A percentile compares a stretch with the other conserved stretches of the same genome.
Evolutionary conservation across 805 yeast genomes (phyloP).

Genomic region (Saccharomycopsis sp.): DNA sequence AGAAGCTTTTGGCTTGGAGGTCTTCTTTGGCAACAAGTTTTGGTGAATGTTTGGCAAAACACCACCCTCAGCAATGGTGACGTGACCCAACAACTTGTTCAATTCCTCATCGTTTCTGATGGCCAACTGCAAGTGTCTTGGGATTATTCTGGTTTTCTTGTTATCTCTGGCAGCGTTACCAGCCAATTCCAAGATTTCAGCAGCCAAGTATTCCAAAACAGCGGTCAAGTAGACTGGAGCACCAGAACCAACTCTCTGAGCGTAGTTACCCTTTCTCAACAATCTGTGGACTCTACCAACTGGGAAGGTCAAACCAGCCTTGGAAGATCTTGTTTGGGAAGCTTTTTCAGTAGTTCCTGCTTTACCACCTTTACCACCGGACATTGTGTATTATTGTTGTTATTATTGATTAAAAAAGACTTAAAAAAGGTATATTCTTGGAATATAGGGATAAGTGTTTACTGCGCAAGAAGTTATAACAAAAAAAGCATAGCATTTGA

Average conservation of each 20-base stretch:
- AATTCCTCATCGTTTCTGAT: slow-evolving; percentile 98
- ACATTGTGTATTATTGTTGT: slow-evolving; percentile 41
- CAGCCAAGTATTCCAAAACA: slow-evolving; percentile 93
- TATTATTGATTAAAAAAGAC: not conserved
- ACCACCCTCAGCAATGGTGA: slow-evolving; percentile 98
- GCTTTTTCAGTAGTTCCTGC: slow-evolving; percentile 94
- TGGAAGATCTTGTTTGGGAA: slow-evolving; percentile 95
- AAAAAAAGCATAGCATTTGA: no score
- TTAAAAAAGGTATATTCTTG: not conserved
- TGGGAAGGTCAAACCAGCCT: slow-evolving; percentile 99
- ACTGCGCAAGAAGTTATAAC: not conserved
- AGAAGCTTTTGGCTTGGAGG: slow-evolving; percentile 55
- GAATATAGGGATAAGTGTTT: not conserved
- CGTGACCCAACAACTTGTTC: slow-evolving; percentile 88
- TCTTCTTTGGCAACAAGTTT: slow-evolving; percentile 80
- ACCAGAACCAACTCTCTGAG: slow-evolving; percentile 98
- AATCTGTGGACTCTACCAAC: slow-evolving; percentile 99
- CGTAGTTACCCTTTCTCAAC: slow-evolving; percentile 94
- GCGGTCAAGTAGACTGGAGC: slow-evolving; percentile 98
- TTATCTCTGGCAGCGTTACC: slow-evolving; percentile 99
- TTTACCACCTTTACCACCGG: slow-evolving; percentile 74
- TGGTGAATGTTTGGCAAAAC: slow-evolving; percentile 96
- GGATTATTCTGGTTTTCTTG: slow-evolving; percentile 98
- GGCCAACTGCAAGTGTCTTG: slow-evolving; percentile 98
- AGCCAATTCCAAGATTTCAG: slow-evolving; percentile 96